phyloP scores from a whole-genome alignment of 2,329 filamentous ascomycete species.

The Trichoderma oligosporum region DNA sequence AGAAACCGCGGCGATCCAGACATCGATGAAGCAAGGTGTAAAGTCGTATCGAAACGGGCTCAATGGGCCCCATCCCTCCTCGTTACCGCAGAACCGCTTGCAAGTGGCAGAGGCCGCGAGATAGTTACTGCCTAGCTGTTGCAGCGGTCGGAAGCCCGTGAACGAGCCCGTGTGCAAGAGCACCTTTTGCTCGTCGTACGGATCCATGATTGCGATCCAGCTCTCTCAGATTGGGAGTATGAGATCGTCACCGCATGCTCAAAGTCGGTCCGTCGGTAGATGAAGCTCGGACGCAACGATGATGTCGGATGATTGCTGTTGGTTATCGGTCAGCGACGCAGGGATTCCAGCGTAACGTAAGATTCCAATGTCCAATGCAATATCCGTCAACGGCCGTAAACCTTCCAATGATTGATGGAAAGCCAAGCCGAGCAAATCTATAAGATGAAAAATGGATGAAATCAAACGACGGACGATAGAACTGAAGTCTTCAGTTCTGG shows the following conservation, averaged over 20 bases:
- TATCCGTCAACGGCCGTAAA: not conserved
- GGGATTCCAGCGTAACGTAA: not conserved
- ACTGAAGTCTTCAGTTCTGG: not conserved
- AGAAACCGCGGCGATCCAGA: constrained; percentile 77
- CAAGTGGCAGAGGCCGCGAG: constrained; percentile 49
- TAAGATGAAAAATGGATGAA: not conserved
- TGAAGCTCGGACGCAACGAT: constrained; percentile 3
- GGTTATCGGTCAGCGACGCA: constrained; percentile 16
- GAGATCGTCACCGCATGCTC: constrained; percentile 19
- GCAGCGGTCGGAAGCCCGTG: constrained; percentile 51
- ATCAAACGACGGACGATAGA: not conserved
- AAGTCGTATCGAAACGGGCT: constrained; percentile 87
- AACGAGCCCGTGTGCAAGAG: constrained; percentile 58
- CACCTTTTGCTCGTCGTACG: constrained; percentile 42
- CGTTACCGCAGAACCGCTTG: constrained; percentile 76
- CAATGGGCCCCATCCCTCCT: constrained; percentile 92
- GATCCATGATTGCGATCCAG: constrained; percentile 29
- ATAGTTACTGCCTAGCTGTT: constrained; percentile 56
- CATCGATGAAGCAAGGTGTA: constrained; percentile 94
- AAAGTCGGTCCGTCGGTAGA: constrained; percentile 23
- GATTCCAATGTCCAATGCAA: not conserved
- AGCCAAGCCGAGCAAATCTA: not conserved
- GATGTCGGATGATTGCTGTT: constrained; percentile 1
- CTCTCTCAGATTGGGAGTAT: constrained; percentile 1
- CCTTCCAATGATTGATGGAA: not conserved